Conservation (phyloP, 116 monocot species). For the Dioscorea cayenensis region DNA sequence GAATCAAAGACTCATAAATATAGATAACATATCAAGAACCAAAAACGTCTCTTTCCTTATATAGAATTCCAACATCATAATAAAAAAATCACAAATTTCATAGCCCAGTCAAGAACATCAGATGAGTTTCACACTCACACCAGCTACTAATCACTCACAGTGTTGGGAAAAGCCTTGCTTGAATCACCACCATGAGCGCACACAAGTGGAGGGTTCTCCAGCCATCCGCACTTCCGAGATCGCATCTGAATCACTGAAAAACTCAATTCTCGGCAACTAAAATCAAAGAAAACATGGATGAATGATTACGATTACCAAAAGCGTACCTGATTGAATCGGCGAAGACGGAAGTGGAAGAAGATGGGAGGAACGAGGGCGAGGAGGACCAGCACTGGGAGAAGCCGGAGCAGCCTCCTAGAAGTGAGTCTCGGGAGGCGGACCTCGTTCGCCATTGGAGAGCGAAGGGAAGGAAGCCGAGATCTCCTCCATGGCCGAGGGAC, state of each 20-base stretch:
- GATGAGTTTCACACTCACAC: no score
- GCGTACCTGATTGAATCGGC: slow-evolving; percentile 49
- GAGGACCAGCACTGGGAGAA: slow-evolving; percentile 37
- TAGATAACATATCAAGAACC: no score
- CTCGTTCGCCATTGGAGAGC: slow-evolving; percentile 2
- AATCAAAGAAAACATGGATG: background rate
- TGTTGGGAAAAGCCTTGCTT: slow-evolving; percentile 58
- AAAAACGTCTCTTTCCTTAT: no score
- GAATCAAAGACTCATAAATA: background rate
- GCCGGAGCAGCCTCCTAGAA: slow-evolving; percentile 23
- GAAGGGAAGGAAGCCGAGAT: slow-evolving; percentile 1
- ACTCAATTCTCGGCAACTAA: background rate
- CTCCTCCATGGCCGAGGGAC: slow-evolving; percentile 6
- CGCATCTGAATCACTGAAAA: slow-evolving; percentile 32
- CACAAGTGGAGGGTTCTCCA: slow-evolving; percentile 66
- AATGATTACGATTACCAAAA: background rate
- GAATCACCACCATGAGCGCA: slow-evolving; percentile 95
- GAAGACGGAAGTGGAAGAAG: slow-evolving; percentile 89
- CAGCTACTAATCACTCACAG: slow-evolving; percentile 26
- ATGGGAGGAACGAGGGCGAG: slow-evolving; percentile 60
- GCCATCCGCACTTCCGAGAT: slow-evolving; percentile 62
- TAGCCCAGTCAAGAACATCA: no score
- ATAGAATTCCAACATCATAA: no score
- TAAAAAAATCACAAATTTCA: no score
- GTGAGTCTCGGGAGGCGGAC: slow-evolving; percentile 18